Percentiles rank a stretch among this genome's conserved stretches.
phyloP scores from a whole-genome alignment of 1,284 basidiomycete species.

The Apiotrichum laibachii region DNA sequence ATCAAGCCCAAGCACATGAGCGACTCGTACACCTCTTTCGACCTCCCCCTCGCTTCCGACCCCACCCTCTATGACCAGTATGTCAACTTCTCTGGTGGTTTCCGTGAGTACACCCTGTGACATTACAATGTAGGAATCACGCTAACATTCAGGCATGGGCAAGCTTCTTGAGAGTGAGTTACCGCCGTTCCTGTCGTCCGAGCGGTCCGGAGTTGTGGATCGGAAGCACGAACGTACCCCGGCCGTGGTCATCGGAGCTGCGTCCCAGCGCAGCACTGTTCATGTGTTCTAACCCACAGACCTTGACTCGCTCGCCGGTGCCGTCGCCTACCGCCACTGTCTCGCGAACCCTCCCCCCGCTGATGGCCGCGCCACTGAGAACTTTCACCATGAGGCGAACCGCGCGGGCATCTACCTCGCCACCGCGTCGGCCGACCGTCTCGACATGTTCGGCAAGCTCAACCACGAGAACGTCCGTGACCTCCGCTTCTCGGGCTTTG shows the following conservation, averaged over 20 bases:
- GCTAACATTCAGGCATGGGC: slow-evolving; percentile 43
- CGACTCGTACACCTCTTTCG: slow-evolving; percentile 48
- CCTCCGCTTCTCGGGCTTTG: slow-evolving; percentile 70
- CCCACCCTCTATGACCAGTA: slow-evolving; percentile 43
- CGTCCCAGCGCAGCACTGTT: too few species aligned
- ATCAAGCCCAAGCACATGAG: slow-evolving; percentile 46
- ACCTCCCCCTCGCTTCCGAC: slow-evolving; percentile 45
- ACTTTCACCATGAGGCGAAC: slow-evolving; percentile 57
- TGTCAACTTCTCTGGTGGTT: slow-evolving; percentile 48
- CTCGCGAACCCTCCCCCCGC: slow-evolving; percentile 44
- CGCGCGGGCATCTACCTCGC: slow-evolving; percentile 74
- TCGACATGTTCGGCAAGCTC: slow-evolving; percentile 50
- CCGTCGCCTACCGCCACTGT: slow-evolving; percentile 77
- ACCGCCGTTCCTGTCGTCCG: neutral
- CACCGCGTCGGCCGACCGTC: slow-evolving; percentile 72
- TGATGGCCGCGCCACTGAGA: slow-evolving; percentile 25
- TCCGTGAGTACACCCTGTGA: slow-evolving; percentile 33
- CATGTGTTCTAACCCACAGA: slow-evolving; percentile 41
- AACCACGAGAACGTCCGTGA: slow-evolving; percentile 57
- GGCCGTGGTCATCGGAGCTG: too few species aligned
- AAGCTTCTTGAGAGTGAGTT: slow-evolving; percentile 49
- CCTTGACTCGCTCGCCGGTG: slow-evolving; percentile 75
- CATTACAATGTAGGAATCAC: neutral
- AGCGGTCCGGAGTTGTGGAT: neutral
- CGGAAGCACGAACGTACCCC: too few species aligned